A percentile compares a stretch with the other conserved stretches of the same genome.
These are phyloP conservation scores for Cucurbita pepo DNA, from an alignment of 306 rosid genomes.

Conservation along the genomic window DNA sequence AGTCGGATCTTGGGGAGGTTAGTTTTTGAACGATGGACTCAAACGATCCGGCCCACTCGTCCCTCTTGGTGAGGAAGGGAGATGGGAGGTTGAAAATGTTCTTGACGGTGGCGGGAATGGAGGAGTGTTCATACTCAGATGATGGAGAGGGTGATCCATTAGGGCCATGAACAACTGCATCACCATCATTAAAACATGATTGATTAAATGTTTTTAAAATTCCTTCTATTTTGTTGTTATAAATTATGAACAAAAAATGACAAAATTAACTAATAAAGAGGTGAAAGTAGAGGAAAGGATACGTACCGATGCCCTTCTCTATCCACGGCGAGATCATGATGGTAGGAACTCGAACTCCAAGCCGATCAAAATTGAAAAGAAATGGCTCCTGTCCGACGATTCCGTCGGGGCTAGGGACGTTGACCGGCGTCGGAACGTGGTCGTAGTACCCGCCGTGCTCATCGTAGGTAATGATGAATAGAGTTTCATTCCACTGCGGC, in stretches of 20 bases:
- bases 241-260: too few species aligned
- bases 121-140: slow-evolving; percentile 77
- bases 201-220: too few species aligned
- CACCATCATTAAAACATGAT: too few species aligned
- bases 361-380: slow-evolving; percentile 41
- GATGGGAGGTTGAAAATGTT: slow-evolving; percentile 59
- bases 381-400: slow-evolving; percentile 64
- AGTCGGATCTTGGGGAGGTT: slow-evolving; percentile 63
- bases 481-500: slow-evolving; percentile 77
- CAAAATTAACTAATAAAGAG: too few species aligned
- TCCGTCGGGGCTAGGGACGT: slow-evolving; percentile 68
- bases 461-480: slow-evolving; percentile 63
- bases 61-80: slow-evolving; percentile 65
- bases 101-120: slow-evolving; percentile 77
- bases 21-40: slow-evolving; percentile 43
- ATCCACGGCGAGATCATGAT: slow-evolving; percentile 83
- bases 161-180: slow-evolving; percentile 86
- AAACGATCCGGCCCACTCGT: slow-evolving; percentile 82
- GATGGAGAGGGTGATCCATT: slow-evolving; percentile 59
- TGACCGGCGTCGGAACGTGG: slow-evolving; percentile 61
- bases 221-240: too few species aligned
- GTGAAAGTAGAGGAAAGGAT: too few species aligned
- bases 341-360: slow-evolving; percentile 86
- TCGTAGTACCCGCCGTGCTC: slow-evolving; percentile 89
- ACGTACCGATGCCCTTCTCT: slow-evolving; percentile 52